Percentiles rank a stretch among this genome's conserved stretches.
Evolutionary conservation across 164 flowering plant genomes (phyloP).

Genomic region (Tetracentron sinense): DNA sequence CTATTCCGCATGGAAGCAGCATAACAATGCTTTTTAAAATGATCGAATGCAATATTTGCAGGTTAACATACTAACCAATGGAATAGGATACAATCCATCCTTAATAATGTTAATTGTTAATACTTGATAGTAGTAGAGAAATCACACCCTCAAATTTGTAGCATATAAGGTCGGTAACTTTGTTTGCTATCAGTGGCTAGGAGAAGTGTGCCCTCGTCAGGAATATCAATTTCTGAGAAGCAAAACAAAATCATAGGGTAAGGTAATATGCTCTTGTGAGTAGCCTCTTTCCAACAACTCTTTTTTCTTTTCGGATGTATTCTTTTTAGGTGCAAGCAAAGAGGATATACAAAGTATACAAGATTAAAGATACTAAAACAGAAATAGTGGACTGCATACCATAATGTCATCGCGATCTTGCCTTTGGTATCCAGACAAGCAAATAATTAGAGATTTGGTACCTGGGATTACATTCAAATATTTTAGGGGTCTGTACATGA

Average conservation of each 20-base stretch:
- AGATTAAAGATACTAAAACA: no score
- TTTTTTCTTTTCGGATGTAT: no score
- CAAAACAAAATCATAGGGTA: slow-evolving; percentile 12
- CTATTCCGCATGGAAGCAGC: no score
- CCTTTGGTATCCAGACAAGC: slow-evolving; percentile 90
- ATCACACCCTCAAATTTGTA: slow-evolving; percentile 86
- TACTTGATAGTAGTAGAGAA: not conserved
- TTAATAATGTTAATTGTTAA: no score
- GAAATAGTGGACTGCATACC: slow-evolving; percentile 36
- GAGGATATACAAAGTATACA: no score
- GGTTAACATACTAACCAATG: no score
- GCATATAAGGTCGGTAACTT: slow-evolving; percentile 92
- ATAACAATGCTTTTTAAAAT: no score
- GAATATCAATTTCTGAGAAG: slow-evolving; percentile 69
- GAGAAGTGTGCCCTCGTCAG: slow-evolving; percentile 87
- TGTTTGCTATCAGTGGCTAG: slow-evolving; percentile 79
- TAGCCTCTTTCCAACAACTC: not conserved
- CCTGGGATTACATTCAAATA: slow-evolving; percentile 81
- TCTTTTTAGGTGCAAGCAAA: no score
- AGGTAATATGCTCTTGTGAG: not conserved
- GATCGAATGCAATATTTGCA: no score
- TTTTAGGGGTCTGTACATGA: slow-evolving; percentile 70
- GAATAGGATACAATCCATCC: no score
- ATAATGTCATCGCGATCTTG: slow-evolving; percentile 83
- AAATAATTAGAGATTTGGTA: slow-evolving; percentile 52